Base-by-base conservation (phyloP, 208 protist species). In the Phytomonas sp. region DNA sequence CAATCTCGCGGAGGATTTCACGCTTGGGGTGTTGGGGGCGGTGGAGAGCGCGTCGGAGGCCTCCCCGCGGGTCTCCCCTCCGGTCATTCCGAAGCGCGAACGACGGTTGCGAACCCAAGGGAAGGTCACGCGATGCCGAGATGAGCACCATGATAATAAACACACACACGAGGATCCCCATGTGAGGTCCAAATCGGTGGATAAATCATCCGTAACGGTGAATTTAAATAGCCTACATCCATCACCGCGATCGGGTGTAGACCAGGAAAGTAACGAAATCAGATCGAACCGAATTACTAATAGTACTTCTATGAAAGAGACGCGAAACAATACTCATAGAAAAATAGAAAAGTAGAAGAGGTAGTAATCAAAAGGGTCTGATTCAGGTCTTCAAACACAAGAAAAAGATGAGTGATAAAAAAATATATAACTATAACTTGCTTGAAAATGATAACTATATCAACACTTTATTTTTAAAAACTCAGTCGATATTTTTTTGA, bases 271-370 rank as follows among this genome's bases (percentile, higher is more conserved):
- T 65, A 46, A 65, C 33, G 23, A 23, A 26, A 65, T 26, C 61
- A 51, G 36, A 43, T 63, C 11, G 15, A 63, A 20, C 1, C 60
- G 31, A 65, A 65, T 60, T 6, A 6, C 3, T 17, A 37, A 51
- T 65, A 26, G 20, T 26, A 59, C 61, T 53, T 37, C 17, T 65
- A 23, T 17, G 6, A 65, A 65, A 51, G 20, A 13, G 6, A 65
- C 36, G 37, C 1, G 6, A 65, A 65, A 65, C 6, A 51, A 46
- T 60, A 20, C 13, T 26, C 36, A 46, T 65, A 65, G 0, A 26
- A 59, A 65, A 56, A 65, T 65, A 23, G 20, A 65, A 65, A 65
- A 46, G 33, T 60, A 64, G 9, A 23, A 33, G 17, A 64, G 17
- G 17, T 11, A 65, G 23, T 65, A 60, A 6, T 60, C 61, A 65